These are phyloP conservation scores for Phytophthora citrophthora DNA, from an alignment of 352 stramenopile genomes.

Conservation along the genomic window DNA sequence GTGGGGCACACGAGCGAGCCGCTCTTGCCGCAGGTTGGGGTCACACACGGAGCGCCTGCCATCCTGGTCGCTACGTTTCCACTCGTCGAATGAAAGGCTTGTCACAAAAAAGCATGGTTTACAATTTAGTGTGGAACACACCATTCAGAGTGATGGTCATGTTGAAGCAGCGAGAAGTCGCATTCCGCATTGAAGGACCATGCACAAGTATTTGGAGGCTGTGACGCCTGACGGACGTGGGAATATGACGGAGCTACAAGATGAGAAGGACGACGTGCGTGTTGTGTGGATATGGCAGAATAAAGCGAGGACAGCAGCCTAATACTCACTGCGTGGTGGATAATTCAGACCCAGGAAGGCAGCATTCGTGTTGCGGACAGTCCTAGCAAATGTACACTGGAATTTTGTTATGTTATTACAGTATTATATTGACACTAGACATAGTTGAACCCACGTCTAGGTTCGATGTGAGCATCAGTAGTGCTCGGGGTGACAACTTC, in stretches of 20 bases:
- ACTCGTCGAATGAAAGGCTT: conserved; percentile 29
- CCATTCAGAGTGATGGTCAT: conserved; percentile 22
- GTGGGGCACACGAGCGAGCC: conserved; percentile 90
- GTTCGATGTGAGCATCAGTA: conserved; percentile 14
- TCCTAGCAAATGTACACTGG: conserved; percentile 20
- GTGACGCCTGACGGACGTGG: conserved; percentile 21
- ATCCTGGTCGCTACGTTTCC: conserved; percentile 23
- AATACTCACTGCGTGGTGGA: conserved; percentile 7
- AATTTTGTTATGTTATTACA: not conserved
- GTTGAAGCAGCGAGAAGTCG: conserved; percentile 21
- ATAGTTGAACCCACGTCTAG: conserved; percentile 21
- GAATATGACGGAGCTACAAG: not conserved
- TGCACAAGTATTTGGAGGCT: conserved; percentile 38
- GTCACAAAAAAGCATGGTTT: conserved; percentile 6
- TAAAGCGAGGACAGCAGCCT: not conserved
- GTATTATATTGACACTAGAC: not conserved
- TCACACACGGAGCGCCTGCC: conserved; percentile 61
- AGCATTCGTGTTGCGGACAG: conserved; percentile 21
- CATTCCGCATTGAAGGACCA: conserved; percentile 8
- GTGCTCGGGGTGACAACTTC: conserved; percentile 3
- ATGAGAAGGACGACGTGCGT: conserved; percentile 4
- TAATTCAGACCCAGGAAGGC: conserved; percentile 12
- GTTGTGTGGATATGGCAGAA: not conserved
- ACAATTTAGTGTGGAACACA: conserved; percentile 18
- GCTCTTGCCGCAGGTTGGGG: conserved; percentile 76